phyloP scores from a whole-genome alignment of 164 flowering plant species.

The Saururus chinensis region DNA sequence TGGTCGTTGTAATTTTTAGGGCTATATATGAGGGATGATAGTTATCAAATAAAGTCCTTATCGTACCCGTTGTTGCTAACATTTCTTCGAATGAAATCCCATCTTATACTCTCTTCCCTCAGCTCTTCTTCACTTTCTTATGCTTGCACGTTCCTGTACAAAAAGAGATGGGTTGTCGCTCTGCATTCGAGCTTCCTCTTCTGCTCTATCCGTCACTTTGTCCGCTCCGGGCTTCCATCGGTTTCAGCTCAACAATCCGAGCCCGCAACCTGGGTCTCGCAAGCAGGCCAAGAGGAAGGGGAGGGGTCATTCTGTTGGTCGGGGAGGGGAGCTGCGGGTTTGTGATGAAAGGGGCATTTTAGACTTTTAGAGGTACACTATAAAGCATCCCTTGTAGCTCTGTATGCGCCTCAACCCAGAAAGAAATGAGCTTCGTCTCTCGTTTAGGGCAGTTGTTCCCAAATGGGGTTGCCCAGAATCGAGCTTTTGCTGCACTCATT shows the following conservation, averaged over 20 bases:
- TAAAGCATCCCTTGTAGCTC: too few relatives aligned
- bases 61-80: too few relatives aligned
- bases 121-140: constrained; percentile 11
- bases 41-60: too few relatives aligned
- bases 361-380: too few relatives aligned
- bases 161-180: constrained; percentile 5
- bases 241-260: constrained; percentile 65
- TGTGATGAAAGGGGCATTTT: constrained; percentile 98
- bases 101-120: too few relatives aligned
- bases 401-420: too few relatives aligned
- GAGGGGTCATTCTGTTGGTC: constrained; percentile 78
- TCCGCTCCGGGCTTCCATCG: constrained; percentile 17
- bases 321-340: constrained; percentile 91
- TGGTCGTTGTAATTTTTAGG: too few relatives aligned
- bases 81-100: too few relatives aligned
- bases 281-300: constrained; percentile 85
- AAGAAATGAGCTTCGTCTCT: constrained; percentile 40
- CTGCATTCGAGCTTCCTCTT: constrained; percentile 10
- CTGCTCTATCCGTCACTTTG: constrained; percentile 6
- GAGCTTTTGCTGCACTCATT: constrained; percentile 1
- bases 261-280: constrained; percentile 89
- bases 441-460: constrained; percentile 31
- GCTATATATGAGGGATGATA: too few relatives aligned
- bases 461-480: constrained; percentile 18
- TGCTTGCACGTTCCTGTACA: constrained; percentile 2